Evolutionary conservation across 768 basidiomycete genomes (phyloP).

Genomic region (Cystofilobasidium macerans): DNA sequence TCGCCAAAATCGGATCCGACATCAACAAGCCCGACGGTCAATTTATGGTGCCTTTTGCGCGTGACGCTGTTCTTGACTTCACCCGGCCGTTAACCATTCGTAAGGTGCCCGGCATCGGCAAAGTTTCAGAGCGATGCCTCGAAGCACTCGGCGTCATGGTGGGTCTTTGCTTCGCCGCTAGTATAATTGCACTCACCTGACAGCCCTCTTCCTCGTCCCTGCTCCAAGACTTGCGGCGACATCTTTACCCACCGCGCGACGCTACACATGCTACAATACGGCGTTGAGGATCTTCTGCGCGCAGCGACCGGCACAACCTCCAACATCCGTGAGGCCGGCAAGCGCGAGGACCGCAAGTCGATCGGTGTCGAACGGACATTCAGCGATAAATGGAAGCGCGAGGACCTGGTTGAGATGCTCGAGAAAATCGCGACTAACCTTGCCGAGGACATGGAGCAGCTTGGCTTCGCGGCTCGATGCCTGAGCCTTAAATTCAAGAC

Average conservation of each 20-base stretch:
- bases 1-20: slow-evolving; percentile 95
- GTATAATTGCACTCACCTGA: too few relatives aligned
- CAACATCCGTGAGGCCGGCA: slow-evolving; percentile 63
- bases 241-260: slow-evolving; percentile 63
- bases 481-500: slow-evolving; percentile 82
- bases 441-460: slow-evolving; percentile 62
- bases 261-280: slow-evolving; percentile 75
- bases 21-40: slow-evolving; percentile 96
- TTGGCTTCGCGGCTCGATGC: slow-evolving; percentile 76
- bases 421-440: slow-evolving; percentile 72
- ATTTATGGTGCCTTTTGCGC: slow-evolving; percentile 60
- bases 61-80: slow-evolving; percentile 55
- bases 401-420: slow-evolving; percentile 61
- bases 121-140: slow-evolving; percentile 76
- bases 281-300: slow-evolving; percentile 58
- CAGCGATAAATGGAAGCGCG: slow-evolving; percentile 52
- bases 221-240: slow-evolving; percentile 70
- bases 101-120: slow-evolving; percentile 77
- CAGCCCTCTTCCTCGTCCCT: too few relatives aligned
- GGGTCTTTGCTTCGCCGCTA: too few relatives aligned
- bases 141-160: slow-evolving; percentile 81
- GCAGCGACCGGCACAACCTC: slow-evolving; percentile 78
- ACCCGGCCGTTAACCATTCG: slow-evolving; percentile 73
- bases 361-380: slow-evolving; percentile 89
- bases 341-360: slow-evolving; percentile 75